These are phyloP conservation scores for Gigaspora rosea DNA, from an alignment of 192 early-diverging fungal genomes.

Conservation along the genomic window DNA sequence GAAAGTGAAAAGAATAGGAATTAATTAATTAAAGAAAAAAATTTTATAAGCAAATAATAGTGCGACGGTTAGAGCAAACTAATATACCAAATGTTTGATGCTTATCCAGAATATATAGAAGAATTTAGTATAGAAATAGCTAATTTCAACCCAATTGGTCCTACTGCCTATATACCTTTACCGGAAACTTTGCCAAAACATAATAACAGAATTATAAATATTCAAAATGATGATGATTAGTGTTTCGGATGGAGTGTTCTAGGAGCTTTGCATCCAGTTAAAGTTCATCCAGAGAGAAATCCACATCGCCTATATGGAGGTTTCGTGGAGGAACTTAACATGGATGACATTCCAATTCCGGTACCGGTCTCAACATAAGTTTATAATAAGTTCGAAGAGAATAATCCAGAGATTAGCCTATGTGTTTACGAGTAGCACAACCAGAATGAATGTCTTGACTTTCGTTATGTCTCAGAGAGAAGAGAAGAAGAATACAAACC, in stretches of 20 bases:
- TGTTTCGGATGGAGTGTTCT: slow-evolving; percentile 12
- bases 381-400: slow-evolving; percentile 20
- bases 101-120: slow-evolving; percentile 16
- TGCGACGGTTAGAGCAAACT: background rate
- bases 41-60: background rate
- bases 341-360: background rate
- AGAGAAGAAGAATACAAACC: background rate
- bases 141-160: slow-evolving; percentile 2
- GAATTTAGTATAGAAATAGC: slow-evolving; percentile 19
- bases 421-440: slow-evolving; percentile 20
- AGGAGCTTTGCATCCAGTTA: slow-evolving; percentile 18
- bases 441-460: slow-evolving; percentile 15
- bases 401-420: slow-evolving; percentile 9
- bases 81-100: slow-evolving; percentile 19
- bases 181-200: slow-evolving; percentile 4
- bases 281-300: slow-evolving; percentile 25
- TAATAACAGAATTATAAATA: slow-evolving; percentile 19
- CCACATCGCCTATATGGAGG: background rate
- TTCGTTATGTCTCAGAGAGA: slow-evolving; percentile 1
- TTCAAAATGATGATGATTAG: slow-evolving; percentile 21
- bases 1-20: background rate
- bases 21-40: background rate
- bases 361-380: slow-evolving; percentile 18
- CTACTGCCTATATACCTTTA: background rate
- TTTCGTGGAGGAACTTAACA: slow-evolving; percentile 13